Evolutionary conservation across 352 stramenopile genomes (phyloP).

Genomic region (Phytopythium chamaehyphon): DNA sequence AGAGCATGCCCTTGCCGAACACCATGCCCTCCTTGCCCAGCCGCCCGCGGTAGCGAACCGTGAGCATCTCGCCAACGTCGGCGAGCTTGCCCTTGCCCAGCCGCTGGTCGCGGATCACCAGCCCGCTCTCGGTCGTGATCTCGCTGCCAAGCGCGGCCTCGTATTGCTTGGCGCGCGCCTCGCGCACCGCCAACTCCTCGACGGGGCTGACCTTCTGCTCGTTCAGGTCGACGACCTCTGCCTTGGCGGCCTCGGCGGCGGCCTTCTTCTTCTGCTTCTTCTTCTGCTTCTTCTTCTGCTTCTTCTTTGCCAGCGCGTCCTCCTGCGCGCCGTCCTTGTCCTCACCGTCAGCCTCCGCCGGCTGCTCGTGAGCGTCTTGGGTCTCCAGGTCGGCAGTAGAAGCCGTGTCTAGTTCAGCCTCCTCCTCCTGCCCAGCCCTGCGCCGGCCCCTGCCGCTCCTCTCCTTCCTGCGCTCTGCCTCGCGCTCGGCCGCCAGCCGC

Average conservation of each 20-base stretch:
- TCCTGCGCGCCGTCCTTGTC: slow-evolving; percentile 16
- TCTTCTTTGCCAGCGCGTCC: slow-evolving; percentile 18
- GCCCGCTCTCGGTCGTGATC: slow-evolving; percentile 50
- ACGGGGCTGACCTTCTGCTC: slow-evolving; percentile 24
- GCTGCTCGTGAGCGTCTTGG: slow-evolving; percentile 6
- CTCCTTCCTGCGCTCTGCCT: slow-evolving; percentile 13
- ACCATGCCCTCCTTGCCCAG: slow-evolving; percentile 57
- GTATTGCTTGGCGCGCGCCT: slow-evolving; percentile 46
- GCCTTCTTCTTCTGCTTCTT: slow-evolving; percentile 34
- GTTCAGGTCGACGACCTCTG: slow-evolving; percentile 18
- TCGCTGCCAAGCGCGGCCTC: slow-evolving; percentile 45
- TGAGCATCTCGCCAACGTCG: slow-evolving; percentile 58
- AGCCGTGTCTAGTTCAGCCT: not conserved
- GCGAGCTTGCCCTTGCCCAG: slow-evolving; percentile 52
- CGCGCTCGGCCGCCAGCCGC: slow-evolving; percentile 7
- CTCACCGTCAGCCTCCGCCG: slow-evolving; percentile 10
- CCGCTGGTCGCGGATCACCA: slow-evolving; percentile 51
- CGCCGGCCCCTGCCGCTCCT: slow-evolving; percentile 13
- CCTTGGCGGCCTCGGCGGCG: slow-evolving; percentile 14
- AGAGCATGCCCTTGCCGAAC: slow-evolving; percentile 79
- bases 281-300: slow-evolving; percentile 32
- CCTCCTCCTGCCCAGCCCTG: slow-evolving; percentile 25
- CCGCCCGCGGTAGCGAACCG: slow-evolving; percentile 61
- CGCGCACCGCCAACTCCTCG: slow-evolving; percentile 29
- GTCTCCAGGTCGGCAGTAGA: slow-evolving; percentile 4